Evolutionary conservation across 192 early-diverging fungal genomes (phyloP).

Genomic region (Dissophora globulifera): DNA sequence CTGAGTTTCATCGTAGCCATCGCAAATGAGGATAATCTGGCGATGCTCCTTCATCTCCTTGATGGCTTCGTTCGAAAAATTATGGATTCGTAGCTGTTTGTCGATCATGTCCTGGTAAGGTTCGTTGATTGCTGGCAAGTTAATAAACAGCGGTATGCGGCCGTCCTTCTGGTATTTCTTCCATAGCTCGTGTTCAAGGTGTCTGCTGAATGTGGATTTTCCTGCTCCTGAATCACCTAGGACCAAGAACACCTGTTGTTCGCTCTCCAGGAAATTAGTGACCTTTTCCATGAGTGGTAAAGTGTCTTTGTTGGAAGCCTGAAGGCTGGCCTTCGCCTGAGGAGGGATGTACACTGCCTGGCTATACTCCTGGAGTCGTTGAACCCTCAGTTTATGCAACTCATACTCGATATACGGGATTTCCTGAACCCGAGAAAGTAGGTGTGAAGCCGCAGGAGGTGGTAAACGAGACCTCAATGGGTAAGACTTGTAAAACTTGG

Average conservation of each 20-base stretch:
- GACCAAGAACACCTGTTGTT: conserved; percentile 27
- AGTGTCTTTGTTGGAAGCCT: background rate
- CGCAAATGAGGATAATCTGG: conserved; percentile 15
- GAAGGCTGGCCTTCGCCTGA: conserved; percentile 6
- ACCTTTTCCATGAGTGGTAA: conserved; percentile 22
- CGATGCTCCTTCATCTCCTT: conserved; percentile 21
- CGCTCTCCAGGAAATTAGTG: conserved; percentile 1
- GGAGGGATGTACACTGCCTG: conserved; percentile 11
- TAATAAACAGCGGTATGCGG: conserved; percentile 12
- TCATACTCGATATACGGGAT: conserved; percentile 14
- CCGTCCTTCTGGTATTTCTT: conserved; percentile 3
- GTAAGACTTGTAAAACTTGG: conserved; percentile 1
- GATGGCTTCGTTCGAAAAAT: conserved; percentile 12
- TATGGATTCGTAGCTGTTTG: background rate
- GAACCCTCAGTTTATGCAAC: conserved; percentile 5
- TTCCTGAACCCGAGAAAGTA: conserved; percentile 1
- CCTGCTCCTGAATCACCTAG: conserved; percentile 25
- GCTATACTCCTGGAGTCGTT: conserved; percentile 2
- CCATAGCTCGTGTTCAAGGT: conserved; percentile 1
- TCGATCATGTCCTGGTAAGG: conserved; percentile 3
- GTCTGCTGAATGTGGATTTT: conserved; percentile 18
- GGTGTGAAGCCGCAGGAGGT: conserved; percentile 8
- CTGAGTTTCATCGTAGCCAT: conserved; percentile 14
- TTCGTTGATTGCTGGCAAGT: conserved; percentile 1
- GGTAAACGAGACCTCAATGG: conserved; percentile 16